Conservation (phyloP, 2,329 filamentous ascomycete species). For the Exophiala lecanii-corni region DNA sequence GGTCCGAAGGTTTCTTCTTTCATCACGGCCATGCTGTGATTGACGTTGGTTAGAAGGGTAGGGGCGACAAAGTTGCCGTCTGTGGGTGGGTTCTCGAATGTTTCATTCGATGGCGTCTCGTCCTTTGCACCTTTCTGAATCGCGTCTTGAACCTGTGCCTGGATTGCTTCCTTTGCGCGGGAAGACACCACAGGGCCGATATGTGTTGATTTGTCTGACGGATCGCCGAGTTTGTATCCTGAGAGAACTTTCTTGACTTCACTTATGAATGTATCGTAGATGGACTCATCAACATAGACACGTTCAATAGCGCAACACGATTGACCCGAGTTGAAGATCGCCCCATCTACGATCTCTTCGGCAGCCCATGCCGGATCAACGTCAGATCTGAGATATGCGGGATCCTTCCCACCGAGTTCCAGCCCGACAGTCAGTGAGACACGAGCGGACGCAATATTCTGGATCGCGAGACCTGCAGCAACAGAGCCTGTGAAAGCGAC, state of each 20-base stretch:
- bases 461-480: conserved; percentile 77
- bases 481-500: conserved; percentile 95
- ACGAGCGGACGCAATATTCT: conserved; percentile 76
- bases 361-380: conserved; percentile 88
- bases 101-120: conserved; percentile 74
- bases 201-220: conserved; percentile 71
- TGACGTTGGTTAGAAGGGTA: conserved; percentile 72
- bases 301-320: conserved; percentile 92
- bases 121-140: conserved; percentile 78
- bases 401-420: conserved; percentile 92
- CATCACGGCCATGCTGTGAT: conserved; percentile 84
- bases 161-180: conserved; percentile 69
- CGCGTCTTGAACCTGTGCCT: conserved; percentile 76
- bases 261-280: conserved; percentile 77
- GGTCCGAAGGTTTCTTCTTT: conserved; percentile 93
- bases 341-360: conserved; percentile 89
- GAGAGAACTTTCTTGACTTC: conserved; percentile 74
- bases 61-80: conserved; percentile 86
- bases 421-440: conserved; percentile 63
- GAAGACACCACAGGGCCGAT: conserved; percentile 85
- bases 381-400: conserved; percentile 80
- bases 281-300: conserved; percentile 79
- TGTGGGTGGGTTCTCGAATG: conserved; percentile 64
- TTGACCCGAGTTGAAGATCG: conserved; percentile 98
- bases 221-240: conserved; percentile 84